A percentile compares a stretch with the other conserved stretches of the same genome.
These are phyloP conservation scores for Vitis rotundifolia DNA, from an alignment of 164 flowering plant genomes.

Conservation along the genomic window DNA sequence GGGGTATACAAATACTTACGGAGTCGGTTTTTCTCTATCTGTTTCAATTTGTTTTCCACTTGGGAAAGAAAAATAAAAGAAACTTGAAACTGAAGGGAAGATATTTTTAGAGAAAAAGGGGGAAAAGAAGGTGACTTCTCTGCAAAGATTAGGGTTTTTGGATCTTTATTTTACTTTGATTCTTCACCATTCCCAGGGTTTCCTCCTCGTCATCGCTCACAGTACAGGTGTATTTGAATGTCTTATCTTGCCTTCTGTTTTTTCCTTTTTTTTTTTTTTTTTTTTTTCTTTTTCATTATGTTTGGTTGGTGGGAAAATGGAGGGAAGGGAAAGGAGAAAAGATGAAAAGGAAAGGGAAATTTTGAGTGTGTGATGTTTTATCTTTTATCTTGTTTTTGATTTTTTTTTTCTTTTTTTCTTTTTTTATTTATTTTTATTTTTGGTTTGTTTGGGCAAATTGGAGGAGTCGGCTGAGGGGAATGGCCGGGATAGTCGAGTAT, in stretches of 20 bases:
- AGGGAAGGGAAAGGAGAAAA: too few relatives aligned
- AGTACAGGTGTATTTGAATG: background rate
- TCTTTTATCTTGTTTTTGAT: too few relatives aligned
- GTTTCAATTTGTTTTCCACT: background rate
- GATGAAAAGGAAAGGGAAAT: too few relatives aligned
- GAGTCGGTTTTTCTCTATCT: background rate
- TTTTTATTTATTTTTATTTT: too few relatives aligned
- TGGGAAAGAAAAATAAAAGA: background rate
- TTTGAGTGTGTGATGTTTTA: too few relatives aligned
- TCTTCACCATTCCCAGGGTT: constrained; percentile 3
- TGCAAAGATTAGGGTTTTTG: constrained; percentile 13
- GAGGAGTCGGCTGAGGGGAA: too few relatives aligned
- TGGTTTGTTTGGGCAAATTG: too few relatives aligned
- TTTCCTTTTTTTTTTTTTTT: background rate
- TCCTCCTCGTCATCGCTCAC: background rate
- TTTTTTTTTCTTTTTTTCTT: too few relatives aligned
- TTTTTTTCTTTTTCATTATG: background rate
- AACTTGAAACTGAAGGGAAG: constrained; percentile 1
- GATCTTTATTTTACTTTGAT: background rate
- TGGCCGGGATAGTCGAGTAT: too few relatives aligned
- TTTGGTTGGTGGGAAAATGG: background rate
- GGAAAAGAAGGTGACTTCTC: background rate
- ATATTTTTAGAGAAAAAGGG: background rate
- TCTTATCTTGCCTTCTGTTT: background rate
- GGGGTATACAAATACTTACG: too few relatives aligned